Evolutionary conservation across 768 basidiomycete genomes (phyloP).

Genomic region (Lentinula sp.): DNA sequence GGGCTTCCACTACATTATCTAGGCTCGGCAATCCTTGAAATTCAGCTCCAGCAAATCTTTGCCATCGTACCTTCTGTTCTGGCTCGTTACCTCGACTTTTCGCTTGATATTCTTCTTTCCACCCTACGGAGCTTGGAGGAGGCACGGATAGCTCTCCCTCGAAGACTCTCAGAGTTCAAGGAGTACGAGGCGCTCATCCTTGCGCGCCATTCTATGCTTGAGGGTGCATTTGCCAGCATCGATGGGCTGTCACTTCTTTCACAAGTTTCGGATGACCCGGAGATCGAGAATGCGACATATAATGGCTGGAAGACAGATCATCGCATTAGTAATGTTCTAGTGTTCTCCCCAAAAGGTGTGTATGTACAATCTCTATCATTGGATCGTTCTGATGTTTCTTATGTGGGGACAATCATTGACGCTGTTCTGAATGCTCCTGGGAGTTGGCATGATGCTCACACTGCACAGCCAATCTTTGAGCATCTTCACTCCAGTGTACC

Average conservation of each 20-base stretch:
- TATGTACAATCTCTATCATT: background rate
- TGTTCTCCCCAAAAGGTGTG: conserved; percentile 15
- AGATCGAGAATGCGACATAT: conserved; percentile 29
- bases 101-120: conserved; percentile 20
- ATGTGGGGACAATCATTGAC: conserved; percentile 20
- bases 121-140: conserved; percentile 23
- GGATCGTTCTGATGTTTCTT: background rate
- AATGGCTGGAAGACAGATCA: conserved; percentile 9
- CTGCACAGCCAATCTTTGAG: conserved; percentile 21
- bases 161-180: conserved; percentile 21
- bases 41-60: conserved; percentile 37
- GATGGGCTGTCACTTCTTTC: conserved; percentile 31
- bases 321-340: conserved; percentile 19
- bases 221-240: conserved; percentile 33
- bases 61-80: conserved; percentile 32
- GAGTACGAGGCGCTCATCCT: conserved; percentile 17
- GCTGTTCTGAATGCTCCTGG: conserved; percentile 23
- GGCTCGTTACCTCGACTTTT: conserved; percentile 29
- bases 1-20: conserved; percentile 37
- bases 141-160: conserved; percentile 21
- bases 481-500: conserved; percentile 18
- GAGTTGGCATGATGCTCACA: conserved; percentile 29
- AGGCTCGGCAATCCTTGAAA: conserved; percentile 33
- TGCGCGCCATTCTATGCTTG: conserved; percentile 24
- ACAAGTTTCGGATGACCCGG: conserved; percentile 27